Base-by-base conservation (phyloP, 495 filamentous ascomycete species). In the Bacidia gigantensis region DNA sequence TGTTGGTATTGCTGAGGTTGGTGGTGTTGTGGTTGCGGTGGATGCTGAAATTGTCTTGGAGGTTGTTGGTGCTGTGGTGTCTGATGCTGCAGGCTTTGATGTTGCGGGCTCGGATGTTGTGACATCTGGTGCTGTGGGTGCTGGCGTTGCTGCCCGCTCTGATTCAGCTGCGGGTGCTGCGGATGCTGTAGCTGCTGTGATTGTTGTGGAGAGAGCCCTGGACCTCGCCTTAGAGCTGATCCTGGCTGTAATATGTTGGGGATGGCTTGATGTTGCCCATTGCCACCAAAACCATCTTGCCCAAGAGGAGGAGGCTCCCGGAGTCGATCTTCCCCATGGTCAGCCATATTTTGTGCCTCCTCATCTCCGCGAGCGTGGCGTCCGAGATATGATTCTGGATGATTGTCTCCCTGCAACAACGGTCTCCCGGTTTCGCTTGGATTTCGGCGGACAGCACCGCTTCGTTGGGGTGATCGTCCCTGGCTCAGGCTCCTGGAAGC, bases 101-200 rank as follows among this genome's bases (percentile, higher is more conserved):
- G 42, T 18, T 17, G 7, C 3, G 21, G 1, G 11, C 24, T 18
- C n/a, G 24, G 11, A 21, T 1, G 42, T 45, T 18, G 42, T 45
- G 11, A 45, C 12, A 45, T 7, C 29, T 50, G 53, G 9, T 41
- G 47, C 38, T 55, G 53, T 22, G 46, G 25, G 23, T 50, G 47
- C 17, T 48, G 52, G 14, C n/a, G n/a, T 23, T 32, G 45, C 35
- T 48, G 52, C n/a, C n/a, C n/a, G 11, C 38, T 22, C 22, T 44
- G 35, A 49, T 5, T 11, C 39, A 21, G 18, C 21, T 38, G 35
- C 21, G 42, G 50, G n/a, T 52, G 50, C 21, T 47, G 39, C 18
- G n/a, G 49, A 26, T 47, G 69, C 46, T 69, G 65, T 39, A 71
- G 63, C 21, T 68, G 69, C n/a, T n/a, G n/a, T n/a, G n/a, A n/a